Conservation (phyloP, 2,329 filamentous ascomycete genomes). For the Neonectria faginata region DNA sequence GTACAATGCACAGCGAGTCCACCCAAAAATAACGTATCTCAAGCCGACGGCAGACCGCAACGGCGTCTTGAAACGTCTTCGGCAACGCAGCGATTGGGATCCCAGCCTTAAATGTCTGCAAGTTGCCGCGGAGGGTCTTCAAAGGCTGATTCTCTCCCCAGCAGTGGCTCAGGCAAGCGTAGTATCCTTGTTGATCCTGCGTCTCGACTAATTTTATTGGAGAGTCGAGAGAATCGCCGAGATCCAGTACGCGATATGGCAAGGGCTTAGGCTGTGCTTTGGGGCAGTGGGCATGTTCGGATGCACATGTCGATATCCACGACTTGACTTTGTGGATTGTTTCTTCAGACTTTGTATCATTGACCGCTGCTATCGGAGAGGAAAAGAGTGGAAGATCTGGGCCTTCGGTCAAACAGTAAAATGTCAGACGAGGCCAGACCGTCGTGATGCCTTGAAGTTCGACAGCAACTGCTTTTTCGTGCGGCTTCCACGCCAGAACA, state of each 20-base stretch:
- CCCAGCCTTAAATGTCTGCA: neutral
- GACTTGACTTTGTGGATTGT: slow-evolving; percentile 23
- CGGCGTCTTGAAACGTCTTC: slow-evolving; percentile 24
- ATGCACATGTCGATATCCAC: slow-evolving; percentile 23
- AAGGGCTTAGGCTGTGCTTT: slow-evolving; percentile 23
- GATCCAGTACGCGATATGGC: slow-evolving; percentile 26
- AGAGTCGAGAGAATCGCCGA: slow-evolving; percentile 3
- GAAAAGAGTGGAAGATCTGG: slow-evolving; percentile 14
- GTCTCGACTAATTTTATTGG: slow-evolving; percentile 21
- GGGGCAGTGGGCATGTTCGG: slow-evolving; percentile 23
- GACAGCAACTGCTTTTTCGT: slow-evolving; percentile 1
- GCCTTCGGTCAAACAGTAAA: slow-evolving; percentile 17
- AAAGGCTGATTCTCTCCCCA: slow-evolving; percentile 25
- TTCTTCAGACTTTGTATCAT: slow-evolving; percentile 28
- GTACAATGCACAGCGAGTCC: slow-evolving; percentile 26
- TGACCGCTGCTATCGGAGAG: slow-evolving; percentile 19
- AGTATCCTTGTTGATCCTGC: slow-evolving; percentile 15
- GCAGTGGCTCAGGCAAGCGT: slow-evolving; percentile 26
- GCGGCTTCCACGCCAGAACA: slow-evolving; percentile 13
- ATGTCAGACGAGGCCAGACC: slow-evolving; percentile 19
- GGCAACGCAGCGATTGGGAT: slow-evolving; percentile 16
- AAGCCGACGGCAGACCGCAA: slow-evolving; percentile 17
- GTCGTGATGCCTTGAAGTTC: neutral
- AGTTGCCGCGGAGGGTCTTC: neutral
- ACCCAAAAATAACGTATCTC: slow-evolving; percentile 29